Base-by-base conservation (phyloP, 2,329 filamentous ascomycete species). In the Chalaropsis thielavioides region DNA sequence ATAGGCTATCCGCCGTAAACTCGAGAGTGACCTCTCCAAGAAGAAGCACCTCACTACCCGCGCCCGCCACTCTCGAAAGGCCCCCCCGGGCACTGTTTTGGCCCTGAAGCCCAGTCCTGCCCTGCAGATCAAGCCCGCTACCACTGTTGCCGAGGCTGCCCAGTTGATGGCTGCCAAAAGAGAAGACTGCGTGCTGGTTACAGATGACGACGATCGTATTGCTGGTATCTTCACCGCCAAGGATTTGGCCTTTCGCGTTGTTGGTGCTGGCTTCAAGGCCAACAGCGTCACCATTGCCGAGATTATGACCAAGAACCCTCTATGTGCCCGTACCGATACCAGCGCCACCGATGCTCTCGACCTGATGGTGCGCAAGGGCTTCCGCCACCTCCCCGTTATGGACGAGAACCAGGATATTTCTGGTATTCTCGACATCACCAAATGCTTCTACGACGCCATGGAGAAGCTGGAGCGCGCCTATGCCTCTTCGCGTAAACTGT, bases 401-500 rank as follows among this genome's bases (percentile, higher is more conserved):
- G 94, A 99, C 76, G 94, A 99, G 79, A 97, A 99, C 75, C 94
- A 99, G 76, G 92, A 99, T 73, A 99, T 99, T 68, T 95, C 92
- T 7, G 94, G 94, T 79, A 92, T 99, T 70, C 80, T 99, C 64
- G 94, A 99, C 76, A 99, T 99, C 71, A 99, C 94, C 66, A 99
- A 97, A 77, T 99, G 94, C 77, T 99, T 99, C 76, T 99, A 99
- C 77, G 94, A 99, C 77, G 94, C 94, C 54, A 99, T 99, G 94
- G 94, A 99, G 80, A 99, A 99, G 80, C 79, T 99, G 67, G 94
- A 99, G 80, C 88, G 94, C 62, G 94, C 94, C 62, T 99, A 99
- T 75, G 91, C 90, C 69, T 97, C 94, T 17, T 99, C 94, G n/a
- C 86, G 94, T 70, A 96, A 96, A 76, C 83, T 99, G 24, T 97